A percentile compares a stretch with the other conserved stretches of the same genome.
Evolutionary conservation across 768 basidiomycete species (phyloP).

Genomic region (Daedaleopsis nitida): DNA sequence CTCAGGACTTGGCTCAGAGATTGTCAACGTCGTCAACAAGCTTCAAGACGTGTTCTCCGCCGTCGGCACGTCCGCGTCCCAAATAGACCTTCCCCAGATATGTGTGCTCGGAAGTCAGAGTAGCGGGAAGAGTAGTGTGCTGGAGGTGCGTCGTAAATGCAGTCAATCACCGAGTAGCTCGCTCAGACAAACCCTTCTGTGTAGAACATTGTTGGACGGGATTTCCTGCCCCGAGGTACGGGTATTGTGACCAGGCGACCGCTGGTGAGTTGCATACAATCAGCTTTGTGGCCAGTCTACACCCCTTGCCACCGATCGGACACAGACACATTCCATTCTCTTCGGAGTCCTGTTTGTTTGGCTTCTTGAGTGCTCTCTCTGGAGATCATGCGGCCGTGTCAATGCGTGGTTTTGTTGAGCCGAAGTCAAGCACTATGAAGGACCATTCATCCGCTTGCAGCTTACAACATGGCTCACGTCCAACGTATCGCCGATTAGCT

Average conservation of each 20-base stretch:
- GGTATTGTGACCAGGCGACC: slow-evolving; percentile 98
- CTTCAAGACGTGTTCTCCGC: slow-evolving; percentile 90
- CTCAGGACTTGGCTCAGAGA: slow-evolving; percentile 75
- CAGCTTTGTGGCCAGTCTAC: neutral
- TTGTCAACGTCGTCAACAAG: slow-evolving; percentile 82
- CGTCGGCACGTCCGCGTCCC: slow-evolving; percentile 73
- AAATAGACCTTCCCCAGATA: slow-evolving; percentile 91
- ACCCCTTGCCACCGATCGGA: neutral
- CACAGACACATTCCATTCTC: neutral
- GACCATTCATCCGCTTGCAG: too few species aligned
- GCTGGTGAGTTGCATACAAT: slow-evolving; percentile 55
- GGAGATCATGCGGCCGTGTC: neutral
- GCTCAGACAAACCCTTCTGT: neutral
- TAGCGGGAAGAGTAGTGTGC: slow-evolving; percentile 91
- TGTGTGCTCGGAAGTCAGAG: slow-evolving; percentile 91
- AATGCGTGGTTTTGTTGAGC: too few species aligned
- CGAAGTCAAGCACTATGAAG: too few species aligned
- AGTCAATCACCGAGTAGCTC: neutral
- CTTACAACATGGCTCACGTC: too few species aligned
- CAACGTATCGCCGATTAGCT: neutral
- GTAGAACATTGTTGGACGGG: slow-evolving; percentile 97
- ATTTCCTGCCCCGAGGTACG: slow-evolving; percentile 97
- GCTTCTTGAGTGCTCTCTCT: neutral
- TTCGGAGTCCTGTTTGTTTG: too few species aligned
- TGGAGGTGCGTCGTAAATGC: slow-evolving; percentile 60